Evolutionary conservation across 2,329 filamentous ascomycete species (phyloP).

Genomic region (Alternaria burnsii): DNA sequence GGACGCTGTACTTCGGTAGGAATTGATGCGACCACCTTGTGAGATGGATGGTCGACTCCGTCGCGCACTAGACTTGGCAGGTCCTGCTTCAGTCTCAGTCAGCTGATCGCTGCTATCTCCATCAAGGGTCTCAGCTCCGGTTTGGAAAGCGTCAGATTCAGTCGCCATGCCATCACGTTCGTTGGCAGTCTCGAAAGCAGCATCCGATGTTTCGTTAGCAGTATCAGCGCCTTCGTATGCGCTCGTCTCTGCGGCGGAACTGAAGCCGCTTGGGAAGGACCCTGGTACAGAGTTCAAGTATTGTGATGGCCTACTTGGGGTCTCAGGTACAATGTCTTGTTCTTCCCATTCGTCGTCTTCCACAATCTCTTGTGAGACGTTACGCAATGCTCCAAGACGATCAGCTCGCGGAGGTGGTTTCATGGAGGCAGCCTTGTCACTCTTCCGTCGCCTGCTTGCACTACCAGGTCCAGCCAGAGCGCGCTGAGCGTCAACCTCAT

Average conservation of each 20-base stretch:
- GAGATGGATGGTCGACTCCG: slow-evolving; percentile 54
- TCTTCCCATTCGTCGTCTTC: slow-evolving; percentile 89
- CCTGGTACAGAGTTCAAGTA: slow-evolving; percentile 38
- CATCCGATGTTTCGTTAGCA: slow-evolving; percentile 74
- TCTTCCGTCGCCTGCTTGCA: slow-evolving; percentile 65
- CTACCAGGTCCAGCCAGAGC: slow-evolving; percentile 58
- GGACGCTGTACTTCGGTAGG: slow-evolving; percentile 87
- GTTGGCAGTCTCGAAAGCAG: slow-evolving; percentile 75
- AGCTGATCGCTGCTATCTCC: slow-evolving; percentile 79
- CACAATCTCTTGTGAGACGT: slow-evolving; percentile 76
- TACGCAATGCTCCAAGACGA: slow-evolving; percentile 77
- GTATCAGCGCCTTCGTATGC: slow-evolving; percentile 79
- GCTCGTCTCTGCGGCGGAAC: slow-evolving; percentile 47
- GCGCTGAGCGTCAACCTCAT: slow-evolving; percentile 80
- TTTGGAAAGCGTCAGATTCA: slow-evolving; percentile 95
- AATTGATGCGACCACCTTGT: slow-evolving; percentile 67
- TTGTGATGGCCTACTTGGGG: slow-evolving; percentile 60
- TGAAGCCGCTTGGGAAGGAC: slow-evolving; percentile 44
- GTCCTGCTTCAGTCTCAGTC: slow-evolving; percentile 80
- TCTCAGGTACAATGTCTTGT: slow-evolving; percentile 65
- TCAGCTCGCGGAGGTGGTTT: slow-evolving; percentile 78
- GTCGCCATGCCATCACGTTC: slow-evolving; percentile 74
- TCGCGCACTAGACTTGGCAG: slow-evolving; percentile 36
- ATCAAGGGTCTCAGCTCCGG: slow-evolving; percentile 77
- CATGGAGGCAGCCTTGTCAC: slow-evolving; percentile 69